Evolutionary conservation across 371 early-diverging fungal species (phyloP).

Genomic region (Coemansia linderi): DNA sequence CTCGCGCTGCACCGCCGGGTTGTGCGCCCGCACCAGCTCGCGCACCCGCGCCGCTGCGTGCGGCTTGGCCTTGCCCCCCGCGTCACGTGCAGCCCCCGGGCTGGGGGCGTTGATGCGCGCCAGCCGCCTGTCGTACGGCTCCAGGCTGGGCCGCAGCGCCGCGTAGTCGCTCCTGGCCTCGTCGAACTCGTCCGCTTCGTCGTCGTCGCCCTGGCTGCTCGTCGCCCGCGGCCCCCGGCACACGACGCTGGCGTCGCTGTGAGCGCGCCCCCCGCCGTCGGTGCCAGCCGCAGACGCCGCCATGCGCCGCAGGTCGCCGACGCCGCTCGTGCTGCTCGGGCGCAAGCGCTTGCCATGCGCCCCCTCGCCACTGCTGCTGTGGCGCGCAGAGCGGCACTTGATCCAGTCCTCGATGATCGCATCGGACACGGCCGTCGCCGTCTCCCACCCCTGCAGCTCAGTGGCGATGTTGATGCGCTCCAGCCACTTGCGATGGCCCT

Average conservation of each 20-base stretch:
- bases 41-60: slow-evolving; percentile 29
- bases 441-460: slow-evolving; percentile 35
- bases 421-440: slow-evolving; percentile 40
- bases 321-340: slow-evolving; percentile 5
- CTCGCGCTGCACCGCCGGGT: slow-evolving; percentile 38
- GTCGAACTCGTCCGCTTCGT: slow-evolving; percentile 16
- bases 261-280: not conserved
- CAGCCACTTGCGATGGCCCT: slow-evolving; percentile 33
- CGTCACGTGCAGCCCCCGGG: slow-evolving; percentile 8
- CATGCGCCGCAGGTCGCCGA: not conserved
- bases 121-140: slow-evolving; percentile 29
- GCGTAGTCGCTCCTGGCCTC: slow-evolving; percentile 22
- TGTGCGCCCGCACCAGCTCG: slow-evolving; percentile 43
- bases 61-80: not conserved
- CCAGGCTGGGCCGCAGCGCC: slow-evolving; percentile 33
- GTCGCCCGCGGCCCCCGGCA: slow-evolving; percentile 4
- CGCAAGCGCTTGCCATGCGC: not conserved
- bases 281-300: not conserved
- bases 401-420: slow-evolving; percentile 17
- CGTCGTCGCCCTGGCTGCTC: slow-evolving; percentile 3
- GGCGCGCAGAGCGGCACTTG: slow-evolving; percentile 3
- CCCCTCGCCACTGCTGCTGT: not conserved
- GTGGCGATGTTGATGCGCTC: slow-evolving; percentile 31
- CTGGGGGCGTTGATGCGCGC: slow-evolving; percentile 20
- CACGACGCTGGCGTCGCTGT: slow-evolving; percentile 13